phyloP scores from a whole-genome alignment of 106 monocot genomes.

The Dendrobium officinale region DNA sequence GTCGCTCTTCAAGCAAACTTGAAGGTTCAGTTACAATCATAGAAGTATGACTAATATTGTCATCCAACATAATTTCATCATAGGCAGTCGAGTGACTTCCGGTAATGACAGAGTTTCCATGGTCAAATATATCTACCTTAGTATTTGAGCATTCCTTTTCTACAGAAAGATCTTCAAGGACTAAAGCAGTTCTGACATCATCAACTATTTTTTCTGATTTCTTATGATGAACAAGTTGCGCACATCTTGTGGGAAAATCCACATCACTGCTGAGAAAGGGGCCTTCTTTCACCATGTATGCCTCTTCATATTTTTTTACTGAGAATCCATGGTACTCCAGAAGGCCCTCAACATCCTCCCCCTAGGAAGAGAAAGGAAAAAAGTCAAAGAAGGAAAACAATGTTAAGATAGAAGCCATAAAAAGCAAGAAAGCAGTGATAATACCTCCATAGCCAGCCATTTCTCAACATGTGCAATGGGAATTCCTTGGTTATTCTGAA shows the following conservation, averaged over 20 bases:
- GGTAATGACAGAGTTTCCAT: neutral
- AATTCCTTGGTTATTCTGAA: conserved; percentile 94
- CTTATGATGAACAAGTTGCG: conserved; percentile 65
- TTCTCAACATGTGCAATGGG: conserved; percentile 60
- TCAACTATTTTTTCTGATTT: conserved; percentile 51
- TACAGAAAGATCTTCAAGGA: conserved; percentile 8
- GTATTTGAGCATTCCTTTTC: conserved; percentile 6
- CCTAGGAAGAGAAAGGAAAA: conserved; percentile 32
- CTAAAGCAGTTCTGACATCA: conserved; percentile 48
- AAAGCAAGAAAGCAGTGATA: conserved; percentile 3
- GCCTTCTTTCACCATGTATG: conserved; percentile 88
- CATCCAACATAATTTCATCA: conserved; percentile 34
- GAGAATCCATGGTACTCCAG: conserved; percentile 74
- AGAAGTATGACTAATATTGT: conserved; percentile 9
- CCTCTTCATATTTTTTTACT: conserved; percentile 60
- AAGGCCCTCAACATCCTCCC: conserved; percentile 72
- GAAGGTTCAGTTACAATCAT: neutral
- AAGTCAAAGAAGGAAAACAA: neutral
- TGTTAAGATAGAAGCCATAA: neutral
- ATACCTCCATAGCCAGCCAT: conserved; percentile 93
- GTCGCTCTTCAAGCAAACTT: conserved; percentile 6
- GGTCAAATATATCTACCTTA: conserved; percentile 3
- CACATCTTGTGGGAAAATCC: conserved; percentile 63
- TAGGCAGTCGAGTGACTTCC: conserved; percentile 7
- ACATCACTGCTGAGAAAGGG: conserved; percentile 61